Conservation (phyloP, 1,284 basidiomycete species). For the Marasmius sp. region DNA sequence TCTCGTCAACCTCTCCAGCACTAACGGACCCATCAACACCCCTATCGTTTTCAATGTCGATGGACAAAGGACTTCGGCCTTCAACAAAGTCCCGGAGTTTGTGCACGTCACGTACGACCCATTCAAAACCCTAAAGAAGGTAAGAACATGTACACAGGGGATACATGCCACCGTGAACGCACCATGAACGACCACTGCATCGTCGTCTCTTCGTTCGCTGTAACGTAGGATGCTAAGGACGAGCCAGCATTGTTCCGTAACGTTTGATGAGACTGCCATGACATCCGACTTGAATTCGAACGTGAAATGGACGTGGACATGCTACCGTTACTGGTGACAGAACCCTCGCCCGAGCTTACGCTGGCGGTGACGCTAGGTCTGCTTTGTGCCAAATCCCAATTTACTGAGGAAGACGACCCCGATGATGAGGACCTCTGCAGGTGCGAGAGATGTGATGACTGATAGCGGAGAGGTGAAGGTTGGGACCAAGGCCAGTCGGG, state of each 20-base stretch:
- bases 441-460: conserved; percentile 6
- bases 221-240: neutral
- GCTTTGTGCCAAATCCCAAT: neutral
- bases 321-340: conserved; percentile 2
- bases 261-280: conserved; percentile 6
- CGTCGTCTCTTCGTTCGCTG: conserved; percentile 40
- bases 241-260: conserved; percentile 2
- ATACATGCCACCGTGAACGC: conserved; percentile 18
- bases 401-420: conserved; percentile 17
- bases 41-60: conserved; percentile 13
- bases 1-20: conserved; percentile 16
- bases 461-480: conserved; percentile 12
- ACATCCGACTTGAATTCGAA: conserved; percentile 11
- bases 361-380: conserved; percentile 10
- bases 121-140: conserved; percentile 58
- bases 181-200: conserved; percentile 65
- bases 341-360: conserved; percentile 5
- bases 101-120: conserved; percentile 57
- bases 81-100: conserved; percentile 57
- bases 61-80: conserved; percentile 15
- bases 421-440: conserved; percentile 17
- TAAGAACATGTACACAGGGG: neutral
- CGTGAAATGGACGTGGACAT: conserved; percentile 18
- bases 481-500: conserved; percentile 62
- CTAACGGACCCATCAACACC: conserved; percentile 18